A percentile compares a stretch with the other conserved stretches of the same genome.
phyloP scores from a whole-genome alignment of 2,329 filamentous ascomycete genomes.

The Fusarium keratoplasticum region DNA sequence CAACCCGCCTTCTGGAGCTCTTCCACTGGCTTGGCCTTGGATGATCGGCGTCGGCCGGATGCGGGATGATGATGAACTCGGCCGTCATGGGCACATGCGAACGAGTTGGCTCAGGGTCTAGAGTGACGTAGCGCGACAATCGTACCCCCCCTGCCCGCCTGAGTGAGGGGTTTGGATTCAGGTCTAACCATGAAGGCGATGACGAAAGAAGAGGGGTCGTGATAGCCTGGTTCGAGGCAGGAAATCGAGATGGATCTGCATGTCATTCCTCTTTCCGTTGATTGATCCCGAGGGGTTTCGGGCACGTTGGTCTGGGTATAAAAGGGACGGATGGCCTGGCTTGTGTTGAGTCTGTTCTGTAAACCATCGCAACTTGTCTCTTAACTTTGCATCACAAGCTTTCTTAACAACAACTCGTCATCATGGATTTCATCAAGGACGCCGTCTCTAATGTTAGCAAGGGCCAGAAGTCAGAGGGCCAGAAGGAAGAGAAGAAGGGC shows the following conservation, averaged over 20 bases:
- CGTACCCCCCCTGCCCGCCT: slow-evolving; percentile 15
- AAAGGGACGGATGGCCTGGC: slow-evolving; percentile 20
- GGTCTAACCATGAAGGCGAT: slow-evolving; percentile 13
- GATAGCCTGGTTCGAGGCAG: slow-evolving; percentile 8
- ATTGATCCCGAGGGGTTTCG: slow-evolving; percentile 6
- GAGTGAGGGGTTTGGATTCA: slow-evolving; percentile 9
- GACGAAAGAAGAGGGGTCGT: slow-evolving; percentile 33
- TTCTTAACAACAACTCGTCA: slow-evolving; percentile 25
- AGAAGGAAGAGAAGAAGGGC: slow-evolving; percentile 16
- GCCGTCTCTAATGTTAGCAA: slow-evolving; percentile 18
- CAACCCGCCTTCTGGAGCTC: not conserved
- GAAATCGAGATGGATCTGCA: slow-evolving; percentile 34
- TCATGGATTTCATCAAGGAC: slow-evolving; percentile 53
- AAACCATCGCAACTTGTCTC: not conserved
- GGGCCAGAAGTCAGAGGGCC: slow-evolving; percentile 3
- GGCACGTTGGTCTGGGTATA: slow-evolving; percentile 19
- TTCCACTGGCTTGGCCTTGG: not conserved
- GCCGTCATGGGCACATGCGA: slow-evolving; percentile 7
- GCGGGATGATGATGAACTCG: slow-evolving; percentile 6
- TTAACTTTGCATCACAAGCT: not conserved
- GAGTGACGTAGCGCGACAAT: slow-evolving; percentile 39
- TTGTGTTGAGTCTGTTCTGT: not conserved
- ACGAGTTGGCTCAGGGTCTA: slow-evolving; percentile 29
- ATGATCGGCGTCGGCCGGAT: not conserved
- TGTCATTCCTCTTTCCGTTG: slow-evolving; percentile 20